Evolutionary conservation across 108 stramenopile genomes (phyloP), one percentile per base, ranked within the genome.

Genomic region (Stephanodiscus triporus): DNA sequence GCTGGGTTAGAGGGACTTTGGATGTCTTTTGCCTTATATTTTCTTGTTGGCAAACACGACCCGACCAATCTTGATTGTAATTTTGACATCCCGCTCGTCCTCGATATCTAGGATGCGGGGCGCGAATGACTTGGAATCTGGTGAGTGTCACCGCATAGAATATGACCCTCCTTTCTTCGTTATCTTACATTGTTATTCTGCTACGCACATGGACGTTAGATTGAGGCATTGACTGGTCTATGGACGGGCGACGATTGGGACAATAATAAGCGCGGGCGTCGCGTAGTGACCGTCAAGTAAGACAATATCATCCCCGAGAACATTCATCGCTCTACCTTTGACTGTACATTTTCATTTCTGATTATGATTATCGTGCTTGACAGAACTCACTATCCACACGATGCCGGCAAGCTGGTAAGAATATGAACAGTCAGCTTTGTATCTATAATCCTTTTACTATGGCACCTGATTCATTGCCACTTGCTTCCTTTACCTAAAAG

Each of bases 191-290:
- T 37, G 14, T 19, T 59, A 36, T 37, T 37, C 32, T 59, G n/a
- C 34, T 0, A 7, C 36, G 14, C 56, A 29, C 37, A 37, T 19
- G 36, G 14, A 24, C 23, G 19, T 2, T 38, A 59, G 58, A 56
- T 51, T 68, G 38, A 68, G n/a, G 75, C 67, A 42, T 34, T 76
- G 13, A 76, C 75, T 9, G 75, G 75, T n/a, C 22, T 76, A 22
- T 76, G 75, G 75, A 76, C 67, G 3, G 75, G 75, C 45, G 75
- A 76, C 53, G 75, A 76, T 51, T 66, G 67, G 67, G 67, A 76
- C 37, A 76, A 58, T 27, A 76, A 76, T 38, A 42, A 68, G 48
- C 30, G 75, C 62, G 75, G 67, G 0, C 68, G 62, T 20, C 66
- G 47, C 19, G 67, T 76, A 6, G 67, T 76, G 19, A 66, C 75